These are phyloP conservation scores for Berberis vulgaris DNA, from an alignment of 164 flowering plant species.

Conservation along the genomic window DNA sequence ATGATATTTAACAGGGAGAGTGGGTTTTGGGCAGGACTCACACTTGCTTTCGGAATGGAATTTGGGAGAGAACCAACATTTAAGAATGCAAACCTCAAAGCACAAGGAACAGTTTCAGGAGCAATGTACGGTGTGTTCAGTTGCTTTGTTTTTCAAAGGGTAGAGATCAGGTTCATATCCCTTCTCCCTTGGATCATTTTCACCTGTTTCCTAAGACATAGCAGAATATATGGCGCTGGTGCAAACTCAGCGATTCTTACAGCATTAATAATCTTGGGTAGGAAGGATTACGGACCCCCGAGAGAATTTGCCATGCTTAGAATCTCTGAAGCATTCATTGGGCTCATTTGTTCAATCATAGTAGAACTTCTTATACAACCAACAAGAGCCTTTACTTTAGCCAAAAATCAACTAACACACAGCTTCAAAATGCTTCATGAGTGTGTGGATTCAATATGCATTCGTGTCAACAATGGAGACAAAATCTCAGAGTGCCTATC, in stretches of 20 bases:
- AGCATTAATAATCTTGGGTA: conserved; percentile 65
- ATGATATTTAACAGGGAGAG: conserved; percentile 48
- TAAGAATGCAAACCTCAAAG: conserved; percentile 53
- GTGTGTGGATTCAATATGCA: conserved; percentile 18
- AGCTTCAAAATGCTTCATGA: conserved; percentile 26
- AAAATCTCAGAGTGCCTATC: not conserved
- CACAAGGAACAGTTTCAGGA: conserved; percentile 85
- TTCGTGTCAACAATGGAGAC: not conserved
- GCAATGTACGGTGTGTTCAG: conserved; percentile 69
- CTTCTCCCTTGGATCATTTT: conserved; percentile 85
- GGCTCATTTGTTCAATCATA: conserved; percentile 47
- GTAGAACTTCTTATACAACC: conserved; percentile 69
- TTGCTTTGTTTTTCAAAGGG: conserved; percentile 51
- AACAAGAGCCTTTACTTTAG: conserved; percentile 56
- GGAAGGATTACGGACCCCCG: conserved; percentile 56
- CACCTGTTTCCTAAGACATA: conserved; percentile 48
- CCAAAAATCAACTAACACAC: conserved; percentile 41
- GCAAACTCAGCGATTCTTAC: conserved; percentile 67
- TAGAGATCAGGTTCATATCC: conserved; percentile 43
- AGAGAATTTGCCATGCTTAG: conserved; percentile 74
- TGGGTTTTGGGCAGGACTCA: conserved; percentile 74
- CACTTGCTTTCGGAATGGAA: conserved; percentile 56
- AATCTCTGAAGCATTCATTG: conserved; percentile 66
- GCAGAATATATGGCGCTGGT: conserved; percentile 83
- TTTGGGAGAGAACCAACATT: conserved; percentile 66